A percentile compares a stretch with the other conserved stretches of the same genome.
Conservation (phyloP, 257 asterid genomes). For the Datura wrightii region DNA sequence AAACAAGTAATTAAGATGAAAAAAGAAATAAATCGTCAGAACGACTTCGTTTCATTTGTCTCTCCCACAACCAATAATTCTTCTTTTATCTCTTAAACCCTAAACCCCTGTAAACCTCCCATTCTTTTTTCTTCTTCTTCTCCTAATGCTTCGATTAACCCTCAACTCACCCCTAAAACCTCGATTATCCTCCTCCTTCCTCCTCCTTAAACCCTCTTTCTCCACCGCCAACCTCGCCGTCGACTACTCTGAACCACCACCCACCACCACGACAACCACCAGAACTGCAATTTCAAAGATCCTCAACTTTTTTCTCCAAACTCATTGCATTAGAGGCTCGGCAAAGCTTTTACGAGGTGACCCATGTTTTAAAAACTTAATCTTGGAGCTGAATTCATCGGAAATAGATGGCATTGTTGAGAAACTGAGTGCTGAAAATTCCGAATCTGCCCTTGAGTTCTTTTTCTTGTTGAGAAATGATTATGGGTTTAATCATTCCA, state of each 20-base stretch:
- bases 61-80: background rate
- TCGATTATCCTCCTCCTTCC: slow-evolving; percentile 36
- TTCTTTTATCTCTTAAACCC: slow-evolving; percentile 46
- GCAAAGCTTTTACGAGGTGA: slow-evolving; percentile 40
- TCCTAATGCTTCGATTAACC: slow-evolving; percentile 51
- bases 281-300: slow-evolving; percentile 41
- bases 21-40: rapidly evolving
- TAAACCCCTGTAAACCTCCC: slow-evolving; percentile 39
- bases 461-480: slow-evolving; percentile 66
- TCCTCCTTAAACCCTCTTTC: slow-evolving; percentile 32
- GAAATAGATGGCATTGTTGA: slow-evolving; percentile 60
- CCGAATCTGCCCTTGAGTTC: slow-evolving; percentile 64
- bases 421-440: slow-evolving; percentile 36
- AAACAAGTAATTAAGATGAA: no score
- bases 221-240: slow-evolving; percentile 47
- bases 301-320: slow-evolving; percentile 47
- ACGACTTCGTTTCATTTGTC: background rate
- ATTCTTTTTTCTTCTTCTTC: background rate
- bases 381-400: slow-evolving; percentile 40
- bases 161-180: slow-evolving; percentile 43
- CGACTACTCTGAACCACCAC: slow-evolving; percentile 29
- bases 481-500: slow-evolving; percentile 58
- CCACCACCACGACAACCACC: background rate
- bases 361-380: slow-evolving; percentile 43
- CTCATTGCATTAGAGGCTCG: slow-evolving; percentile 36